phyloP scores from a whole-genome alignment of 331 rosid genomes.

The Quercus tomentella region DNA sequence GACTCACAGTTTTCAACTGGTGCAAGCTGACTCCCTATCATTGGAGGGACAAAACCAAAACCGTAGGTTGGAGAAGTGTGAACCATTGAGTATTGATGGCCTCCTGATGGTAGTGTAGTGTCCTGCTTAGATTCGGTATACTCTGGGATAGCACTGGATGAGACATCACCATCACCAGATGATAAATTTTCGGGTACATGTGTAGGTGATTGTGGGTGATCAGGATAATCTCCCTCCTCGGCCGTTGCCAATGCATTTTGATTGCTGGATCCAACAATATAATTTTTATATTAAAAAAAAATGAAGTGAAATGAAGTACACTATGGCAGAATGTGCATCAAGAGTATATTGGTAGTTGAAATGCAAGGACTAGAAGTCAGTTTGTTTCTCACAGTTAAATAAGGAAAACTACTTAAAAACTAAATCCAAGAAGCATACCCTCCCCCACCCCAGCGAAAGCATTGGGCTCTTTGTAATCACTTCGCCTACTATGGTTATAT shows the following conservation, averaged over 20 bases:
- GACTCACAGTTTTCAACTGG: constrained; percentile 75
- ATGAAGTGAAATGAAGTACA: background rate
- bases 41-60: constrained; percentile 73
- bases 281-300: background rate
- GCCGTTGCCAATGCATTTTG: constrained; percentile 47
- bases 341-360: constrained; percentile 8
- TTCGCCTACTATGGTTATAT: background rate
- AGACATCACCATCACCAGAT: constrained; percentile 58
- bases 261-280: constrained; percentile 36
- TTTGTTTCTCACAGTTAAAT: constrained; percentile 7
- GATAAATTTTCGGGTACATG: constrained; percentile 49
- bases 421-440: background rate
- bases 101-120: constrained; percentile 59
- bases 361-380: background rate
- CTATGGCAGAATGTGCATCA: constrained; percentile 5
- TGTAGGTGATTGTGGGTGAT: constrained; percentile 58
- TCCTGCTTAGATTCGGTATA: constrained; percentile 68
- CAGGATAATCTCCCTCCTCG: constrained; percentile 66
- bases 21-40: constrained; percentile 72
- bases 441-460: background rate
- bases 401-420: background rate
- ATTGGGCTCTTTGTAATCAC: background rate
- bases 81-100: constrained; percentile 60
- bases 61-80: constrained; percentile 61
- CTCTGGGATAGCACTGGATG: constrained; percentile 59